These are phyloP conservation scores for Madurella fahalii DNA, from an alignment of 2,329 filamentous ascomycete species.

Conservation along the genomic window DNA sequence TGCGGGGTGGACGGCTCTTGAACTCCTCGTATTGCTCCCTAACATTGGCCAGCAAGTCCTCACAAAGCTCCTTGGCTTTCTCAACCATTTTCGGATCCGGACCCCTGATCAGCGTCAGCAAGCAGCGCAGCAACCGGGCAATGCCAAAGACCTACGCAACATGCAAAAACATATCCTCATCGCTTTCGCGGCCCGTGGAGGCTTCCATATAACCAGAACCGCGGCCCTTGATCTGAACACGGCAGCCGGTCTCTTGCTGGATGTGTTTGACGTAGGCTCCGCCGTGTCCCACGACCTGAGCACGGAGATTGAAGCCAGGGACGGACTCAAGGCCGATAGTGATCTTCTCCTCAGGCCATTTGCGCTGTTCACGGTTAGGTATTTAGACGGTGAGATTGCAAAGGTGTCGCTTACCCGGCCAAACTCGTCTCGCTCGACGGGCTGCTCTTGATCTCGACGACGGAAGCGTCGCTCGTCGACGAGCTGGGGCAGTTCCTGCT, in stretches of 20 bases:
- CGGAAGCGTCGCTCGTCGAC: constrained; percentile 65
- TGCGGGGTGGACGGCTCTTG: constrained; percentile 73
- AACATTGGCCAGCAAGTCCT: constrained; percentile 82
- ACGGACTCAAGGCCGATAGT: constrained; percentile 86
- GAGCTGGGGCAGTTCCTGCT: constrained; percentile 90
- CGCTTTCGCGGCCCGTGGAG: constrained; percentile 82
- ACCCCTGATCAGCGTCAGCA: constrained; percentile 55
- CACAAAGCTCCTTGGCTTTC: constrained; percentile 80
- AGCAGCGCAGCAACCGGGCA: background rate
- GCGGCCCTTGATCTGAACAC: constrained; percentile 96
- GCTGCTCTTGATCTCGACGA: constrained; percentile 58
- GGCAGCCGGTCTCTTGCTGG: constrained; percentile 88
- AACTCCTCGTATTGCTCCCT: constrained; percentile 86
- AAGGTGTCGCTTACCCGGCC: constrained; percentile 60
- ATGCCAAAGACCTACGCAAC: constrained; percentile 65
- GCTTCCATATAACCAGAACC: constrained; percentile 92
- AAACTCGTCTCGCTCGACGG: constrained; percentile 79
- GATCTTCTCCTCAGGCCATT: constrained; percentile 98
- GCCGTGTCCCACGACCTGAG: constrained; percentile 91
- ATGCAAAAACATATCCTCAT: constrained; percentile 95
- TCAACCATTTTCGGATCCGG: constrained; percentile 84
- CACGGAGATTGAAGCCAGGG: constrained; percentile 90
- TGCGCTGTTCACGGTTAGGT: constrained; percentile 57
- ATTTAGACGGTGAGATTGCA: constrained; percentile 17
- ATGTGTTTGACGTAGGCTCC: constrained; percentile 98